Evolutionary conservation across 208 protist species (phyloP).

Genomic region (Acanthamoeba lenticulata): DNA sequence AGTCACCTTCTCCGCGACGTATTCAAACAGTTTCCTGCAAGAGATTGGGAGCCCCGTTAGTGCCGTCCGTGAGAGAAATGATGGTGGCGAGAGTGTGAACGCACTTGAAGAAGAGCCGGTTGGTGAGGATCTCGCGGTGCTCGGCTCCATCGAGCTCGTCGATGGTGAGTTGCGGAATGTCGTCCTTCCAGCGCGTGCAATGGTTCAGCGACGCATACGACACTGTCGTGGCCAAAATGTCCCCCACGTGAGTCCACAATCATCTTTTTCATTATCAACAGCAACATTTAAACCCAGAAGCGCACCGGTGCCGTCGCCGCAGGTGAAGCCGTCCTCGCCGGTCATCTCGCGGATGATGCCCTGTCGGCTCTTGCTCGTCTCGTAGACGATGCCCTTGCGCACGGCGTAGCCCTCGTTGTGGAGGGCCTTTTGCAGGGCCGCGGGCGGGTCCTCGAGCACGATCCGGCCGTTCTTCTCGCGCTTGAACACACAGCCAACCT

Average conservation of each 20-base stretch:
- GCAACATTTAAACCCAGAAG: too few relatives aligned
- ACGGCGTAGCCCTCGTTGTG: not conserved
- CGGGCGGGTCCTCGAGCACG: not conserved
- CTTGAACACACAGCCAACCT: slow-evolving; percentile 4
- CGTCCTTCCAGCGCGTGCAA: slow-evolving; percentile 18
- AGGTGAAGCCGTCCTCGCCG: not conserved
- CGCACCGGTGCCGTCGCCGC: slow-evolving; percentile 13
- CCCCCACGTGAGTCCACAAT: not conserved
- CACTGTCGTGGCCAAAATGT: not conserved
- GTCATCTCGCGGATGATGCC: slow-evolving; percentile 48
- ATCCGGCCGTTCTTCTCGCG: not conserved
- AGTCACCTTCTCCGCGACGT: slow-evolving; percentile 14
- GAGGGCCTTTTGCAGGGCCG: not conserved
- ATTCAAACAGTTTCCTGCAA: slow-evolving; percentile 45
- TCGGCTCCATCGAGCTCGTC: slow-evolving; percentile 44
- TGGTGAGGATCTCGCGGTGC: slow-evolving; percentile 55
- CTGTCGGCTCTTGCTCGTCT: not conserved
- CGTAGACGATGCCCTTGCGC: slow-evolving; percentile 3
- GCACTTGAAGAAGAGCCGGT: slow-evolving; percentile 49
- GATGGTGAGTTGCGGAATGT: slow-evolving; percentile 43
- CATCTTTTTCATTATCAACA: too few relatives aligned
- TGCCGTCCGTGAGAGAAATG: too few relatives aligned
- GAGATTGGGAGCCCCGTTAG: too few relatives aligned
- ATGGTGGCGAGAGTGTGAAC: too few relatives aligned
- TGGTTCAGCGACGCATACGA: slow-evolving; percentile 30